Base-by-base conservation (phyloP, 148 eudicot species). In the Salicornia ramosissima region DNA sequence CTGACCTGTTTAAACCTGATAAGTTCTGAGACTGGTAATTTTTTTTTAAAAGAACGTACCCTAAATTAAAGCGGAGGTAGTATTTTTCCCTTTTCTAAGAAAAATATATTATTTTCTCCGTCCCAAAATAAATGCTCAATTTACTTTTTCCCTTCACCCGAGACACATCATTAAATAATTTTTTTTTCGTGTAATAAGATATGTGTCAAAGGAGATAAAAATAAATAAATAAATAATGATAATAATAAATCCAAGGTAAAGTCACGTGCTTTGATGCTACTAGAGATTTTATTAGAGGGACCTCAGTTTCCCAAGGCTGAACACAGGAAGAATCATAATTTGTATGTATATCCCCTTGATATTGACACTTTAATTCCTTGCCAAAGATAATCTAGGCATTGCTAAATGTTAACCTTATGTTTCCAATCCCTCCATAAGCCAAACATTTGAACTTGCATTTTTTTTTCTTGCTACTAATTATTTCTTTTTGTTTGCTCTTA, bases 261-360 rank as follows among this genome's bases (percentile, higher is more conserved):
- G 78, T 82, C 83, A 82, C 85, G 77, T 72, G 88, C 63, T 78
- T 54, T 63, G 83, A 72, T 72, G 45, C 64, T 68, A 43, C 22
- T 31, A 64, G 67, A 68, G 70, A 76, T 75, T 76, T 65, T 26
- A 29, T 50, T 26, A 52, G 45, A 28, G 21, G 31, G 66, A 18
- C 24, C 74, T 43, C 26, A 49, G 26, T 59, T 26, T 10, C 28
- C 40, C 34, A 30, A 33, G 70, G 47, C 47, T 36, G n/a, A 64
- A 56, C 49, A 64, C 33, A 76, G 7, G 28, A 72, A 69, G 59
- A 71, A 22, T 75, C 65, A 55, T 15, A 50, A n/a, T n/a, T n/a
- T n/a, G n/a, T n/a, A n/a, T n/a, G n/a, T 45, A 66, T 56, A 0
- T 25, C 12, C 11, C 0, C 36, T 5, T 55, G 63, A 62, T 28